Evolutionary conservation across 148 eudicot genomes (phyloP).

Genomic region (Heliamphora exappendiculata): DNA sequence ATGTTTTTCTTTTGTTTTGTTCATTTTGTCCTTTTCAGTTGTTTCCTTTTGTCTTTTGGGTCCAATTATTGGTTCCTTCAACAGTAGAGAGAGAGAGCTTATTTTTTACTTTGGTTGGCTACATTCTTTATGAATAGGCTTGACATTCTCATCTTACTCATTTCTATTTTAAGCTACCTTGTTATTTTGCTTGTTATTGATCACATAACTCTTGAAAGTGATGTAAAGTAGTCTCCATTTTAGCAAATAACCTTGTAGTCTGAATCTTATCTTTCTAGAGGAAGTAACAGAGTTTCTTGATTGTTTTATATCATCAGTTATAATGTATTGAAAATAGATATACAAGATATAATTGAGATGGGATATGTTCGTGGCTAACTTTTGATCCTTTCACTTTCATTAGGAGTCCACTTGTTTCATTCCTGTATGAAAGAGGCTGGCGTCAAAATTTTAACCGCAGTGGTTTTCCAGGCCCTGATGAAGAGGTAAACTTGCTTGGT

Average conservation of each 20-base stretch:
- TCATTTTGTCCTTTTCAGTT: no score
- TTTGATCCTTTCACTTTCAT: conserved; percentile 12
- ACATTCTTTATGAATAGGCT: neutral
- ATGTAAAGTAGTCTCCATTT: neutral
- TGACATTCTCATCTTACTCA: neutral
- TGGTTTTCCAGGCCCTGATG: conserved; percentile 95
- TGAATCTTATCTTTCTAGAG: neutral
- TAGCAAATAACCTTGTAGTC: neutral
- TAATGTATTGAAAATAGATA: neutral
- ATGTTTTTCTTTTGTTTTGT: no score
- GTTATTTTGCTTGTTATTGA: neutral
- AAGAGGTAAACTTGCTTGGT: conserved; percentile 58
- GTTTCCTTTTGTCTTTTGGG: neutral
- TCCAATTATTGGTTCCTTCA: neutral
- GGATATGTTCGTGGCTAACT: conserved; percentile 10
- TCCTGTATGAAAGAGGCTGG: conserved; percentile 96
- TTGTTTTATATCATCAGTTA: neutral
- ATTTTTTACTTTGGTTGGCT: neutral
- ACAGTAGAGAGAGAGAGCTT: neutral
- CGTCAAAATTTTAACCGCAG: conserved; percentile 80
- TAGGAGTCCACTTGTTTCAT: conserved; percentile 95
- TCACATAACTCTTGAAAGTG: neutral
- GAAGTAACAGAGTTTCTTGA: neutral
- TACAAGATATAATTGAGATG: neutral
- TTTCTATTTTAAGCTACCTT: neutral